Conservation (phyloP, 805 yeast species). For the Barnettozyma populi region DNA sequence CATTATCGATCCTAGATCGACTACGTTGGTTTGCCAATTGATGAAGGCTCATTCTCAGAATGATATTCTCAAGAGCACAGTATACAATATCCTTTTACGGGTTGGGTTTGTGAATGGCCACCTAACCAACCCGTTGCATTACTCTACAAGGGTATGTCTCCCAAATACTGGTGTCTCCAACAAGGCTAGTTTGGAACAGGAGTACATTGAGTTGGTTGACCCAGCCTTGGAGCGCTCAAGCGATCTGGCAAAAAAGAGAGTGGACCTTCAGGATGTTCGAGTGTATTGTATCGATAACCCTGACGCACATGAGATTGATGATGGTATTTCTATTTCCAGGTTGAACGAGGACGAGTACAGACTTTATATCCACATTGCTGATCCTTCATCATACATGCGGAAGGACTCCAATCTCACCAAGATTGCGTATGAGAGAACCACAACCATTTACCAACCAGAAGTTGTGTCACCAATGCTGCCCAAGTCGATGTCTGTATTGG, state of each 20-base stretch:
- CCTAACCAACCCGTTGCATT: constrained; percentile 42
- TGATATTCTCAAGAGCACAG: constrained; percentile 48
- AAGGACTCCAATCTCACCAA: constrained; percentile 33
- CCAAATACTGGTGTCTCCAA: constrained; percentile 40
- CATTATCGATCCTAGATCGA: constrained; percentile 39
- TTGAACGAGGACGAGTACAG: constrained; percentile 29
- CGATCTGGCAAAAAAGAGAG: constrained; percentile 27
- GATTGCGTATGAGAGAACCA: constrained; percentile 54
- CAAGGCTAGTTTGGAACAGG: constrained; percentile 39
- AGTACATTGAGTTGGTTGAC: constrained; percentile 33
- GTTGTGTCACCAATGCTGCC: constrained; percentile 70
- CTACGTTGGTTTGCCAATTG: constrained; percentile 41
- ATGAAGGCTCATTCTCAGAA: constrained; percentile 28
- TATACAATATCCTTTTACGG: constrained; percentile 43
- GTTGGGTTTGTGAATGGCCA: constrained; percentile 22
- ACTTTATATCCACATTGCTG: constrained; percentile 75
- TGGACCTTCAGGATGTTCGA: constrained; percentile 38
- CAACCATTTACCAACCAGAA: constrained; percentile 73
- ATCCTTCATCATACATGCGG: constrained; percentile 66
- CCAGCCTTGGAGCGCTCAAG: constrained; percentile 8
- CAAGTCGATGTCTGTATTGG: constrained; percentile 38
- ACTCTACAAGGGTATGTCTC: constrained; percentile 41
- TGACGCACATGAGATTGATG: constrained; percentile 87
- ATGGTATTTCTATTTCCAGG: constrained; percentile 66
- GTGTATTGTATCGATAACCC: constrained; percentile 82